phyloP scores from a whole-genome alignment of 2,329 filamentous ascomycete species.

The Pseudogymnoascus sp. region DNA sequence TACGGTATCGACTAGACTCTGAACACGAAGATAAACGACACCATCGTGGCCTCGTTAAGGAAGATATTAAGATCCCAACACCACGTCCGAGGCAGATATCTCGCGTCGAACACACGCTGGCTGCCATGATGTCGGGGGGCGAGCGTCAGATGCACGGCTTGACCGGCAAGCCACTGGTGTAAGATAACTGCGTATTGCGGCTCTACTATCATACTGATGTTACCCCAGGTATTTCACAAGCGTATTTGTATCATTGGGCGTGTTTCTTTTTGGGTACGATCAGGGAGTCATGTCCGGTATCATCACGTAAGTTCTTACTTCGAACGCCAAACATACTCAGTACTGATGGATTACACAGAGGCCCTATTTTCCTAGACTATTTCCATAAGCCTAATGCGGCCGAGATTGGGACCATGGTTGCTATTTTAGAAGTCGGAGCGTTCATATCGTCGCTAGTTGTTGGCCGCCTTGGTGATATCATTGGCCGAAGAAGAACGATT shows the following conservation, averaged over 20 bases:
- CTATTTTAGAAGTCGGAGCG: slow-evolving; percentile 89
- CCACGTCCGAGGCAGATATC: slow-evolving; percentile 55
- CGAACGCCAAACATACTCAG: background rate
- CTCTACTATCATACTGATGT: slow-evolving; percentile 7
- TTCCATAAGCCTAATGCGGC: slow-evolving; percentile 82
- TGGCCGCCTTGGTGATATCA: slow-evolving; percentile 81
- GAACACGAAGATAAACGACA: slow-evolving; percentile 36
- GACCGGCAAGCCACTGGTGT: slow-evolving; percentile 92
- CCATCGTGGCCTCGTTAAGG: slow-evolving; percentile 45
- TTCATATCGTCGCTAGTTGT: slow-evolving; percentile 83
- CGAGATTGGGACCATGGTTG: slow-evolving; percentile 93
- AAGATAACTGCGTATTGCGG: slow-evolving; percentile 32
- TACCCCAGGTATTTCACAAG: slow-evolving; percentile 78
- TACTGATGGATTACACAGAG: slow-evolving; percentile 43
- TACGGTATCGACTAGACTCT: slow-evolving; percentile 52
- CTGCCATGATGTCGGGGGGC: slow-evolving; percentile 77
- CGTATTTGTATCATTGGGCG: slow-evolving; percentile 77
- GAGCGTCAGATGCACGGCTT: slow-evolving; percentile 76
- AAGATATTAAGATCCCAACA: slow-evolving; percentile 75
- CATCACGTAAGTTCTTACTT: slow-evolving; percentile 48
- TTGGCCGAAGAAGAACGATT: slow-evolving; percentile 83
- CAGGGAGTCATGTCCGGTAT: slow-evolving; percentile 80
- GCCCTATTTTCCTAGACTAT: slow-evolving; percentile 80
- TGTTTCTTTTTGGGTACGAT: slow-evolving; percentile 85
- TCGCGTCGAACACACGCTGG: slow-evolving; percentile 62